These are phyloP conservation scores for Lasiodiplodia sp. DNA, from an alignment of 2,329 filamentous ascomycete species.

Conservation along the genomic window DNA sequence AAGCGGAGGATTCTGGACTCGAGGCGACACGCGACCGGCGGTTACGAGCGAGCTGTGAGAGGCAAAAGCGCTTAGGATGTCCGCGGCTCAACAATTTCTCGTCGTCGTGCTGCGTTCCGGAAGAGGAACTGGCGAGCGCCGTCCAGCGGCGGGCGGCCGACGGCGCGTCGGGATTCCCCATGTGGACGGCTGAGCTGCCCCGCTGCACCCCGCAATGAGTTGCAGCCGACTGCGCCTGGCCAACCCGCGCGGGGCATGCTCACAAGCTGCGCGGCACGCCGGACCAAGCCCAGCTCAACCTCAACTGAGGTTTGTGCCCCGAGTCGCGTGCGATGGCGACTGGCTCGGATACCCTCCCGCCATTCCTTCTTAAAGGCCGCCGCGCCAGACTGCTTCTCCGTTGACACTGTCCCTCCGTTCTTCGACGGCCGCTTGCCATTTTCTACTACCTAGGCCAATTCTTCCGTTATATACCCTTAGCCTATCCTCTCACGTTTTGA, in stretches of 20 bases:
- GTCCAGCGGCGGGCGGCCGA: neutral
- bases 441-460: neutral
- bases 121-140: neutral
- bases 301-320: slow-evolving; percentile 15
- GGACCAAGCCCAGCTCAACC: slow-evolving; percentile 20
- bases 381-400: neutral
- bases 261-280: neutral
- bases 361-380: slow-evolving; percentile 6
- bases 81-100: slow-evolving; percentile 5
- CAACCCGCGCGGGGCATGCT: slow-evolving; percentile 10
- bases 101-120: neutral
- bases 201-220: slow-evolving; percentile 23
- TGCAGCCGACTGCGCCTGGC: slow-evolving; percentile 5
- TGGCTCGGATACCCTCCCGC: neutral
- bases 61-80: neutral
- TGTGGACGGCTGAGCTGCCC: neutral
- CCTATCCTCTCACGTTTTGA: neutral
- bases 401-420: neutral
- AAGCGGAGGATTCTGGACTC: neutral
- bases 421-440: neutral
- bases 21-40: neutral
- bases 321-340: slow-evolving; percentile 10
- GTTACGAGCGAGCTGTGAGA: neutral
- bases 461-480: neutral
- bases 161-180: neutral